phyloP scores from a whole-genome alignment of 352 stramenopile genomes.

The Pythium aquatile region DNA sequence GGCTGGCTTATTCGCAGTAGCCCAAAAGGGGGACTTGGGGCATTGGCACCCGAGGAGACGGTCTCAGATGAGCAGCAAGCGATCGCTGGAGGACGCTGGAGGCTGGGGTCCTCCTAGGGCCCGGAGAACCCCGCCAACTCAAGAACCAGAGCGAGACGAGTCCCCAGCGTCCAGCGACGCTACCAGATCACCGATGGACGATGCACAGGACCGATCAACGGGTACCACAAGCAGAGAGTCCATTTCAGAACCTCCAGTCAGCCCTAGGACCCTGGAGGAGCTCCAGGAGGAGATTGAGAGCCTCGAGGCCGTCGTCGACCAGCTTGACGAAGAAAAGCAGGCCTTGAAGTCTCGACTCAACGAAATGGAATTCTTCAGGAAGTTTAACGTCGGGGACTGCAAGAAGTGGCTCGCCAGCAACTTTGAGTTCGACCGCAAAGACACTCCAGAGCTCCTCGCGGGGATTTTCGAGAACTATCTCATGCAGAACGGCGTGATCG shows the following conservation, averaged over 20 bases:
- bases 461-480: conserved; percentile 57
- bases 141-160: conserved; percentile 8
- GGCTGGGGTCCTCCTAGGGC: conserved; percentile 6
- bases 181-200: not conserved
- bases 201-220: conserved; percentile 19
- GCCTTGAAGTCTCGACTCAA: conserved; percentile 48
- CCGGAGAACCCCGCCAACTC: not conserved
- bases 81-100: conserved; percentile 8
- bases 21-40: not conserved
- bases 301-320: conserved; percentile 40
- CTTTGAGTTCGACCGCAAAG: conserved; percentile 58
- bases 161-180: conserved; percentile 2
- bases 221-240: conserved; percentile 16
- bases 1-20: not conserved
- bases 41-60: not conserved
- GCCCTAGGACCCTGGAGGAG: conserved; percentile 18
- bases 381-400: conserved; percentile 43
- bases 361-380: conserved; percentile 36
- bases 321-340: conserved; percentile 46
- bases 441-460: conserved; percentile 43
- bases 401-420: conserved; percentile 51
- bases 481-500: conserved; percentile 42
- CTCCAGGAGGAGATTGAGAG: conserved; percentile 42
- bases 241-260: conserved; percentile 4
- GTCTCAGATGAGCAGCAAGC: conserved; percentile 18